Conservation (phyloP, 1,139 yeast genomes). For the Suhomyces maxii region DNA sequence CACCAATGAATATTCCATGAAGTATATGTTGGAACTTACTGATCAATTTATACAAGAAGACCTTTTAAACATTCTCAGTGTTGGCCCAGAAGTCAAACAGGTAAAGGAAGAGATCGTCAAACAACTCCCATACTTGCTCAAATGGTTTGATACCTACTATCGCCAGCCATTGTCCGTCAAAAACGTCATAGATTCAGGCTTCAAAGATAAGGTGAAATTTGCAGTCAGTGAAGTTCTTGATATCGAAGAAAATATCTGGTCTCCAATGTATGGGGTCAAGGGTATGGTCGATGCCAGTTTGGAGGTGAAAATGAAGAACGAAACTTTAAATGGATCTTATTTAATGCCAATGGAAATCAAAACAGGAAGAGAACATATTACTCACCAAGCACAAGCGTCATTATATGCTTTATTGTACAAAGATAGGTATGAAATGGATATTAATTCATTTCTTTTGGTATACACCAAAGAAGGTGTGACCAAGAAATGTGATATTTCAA, state of each 20-base stretch:
- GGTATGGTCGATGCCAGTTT: constrained; percentile 90
- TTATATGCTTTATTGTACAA: constrained; percentile 78
- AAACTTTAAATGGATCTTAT: constrained; percentile 33
- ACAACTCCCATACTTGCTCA: constrained; percentile 58
- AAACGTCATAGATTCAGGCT: constrained; percentile 39
- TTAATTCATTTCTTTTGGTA: constrained; percentile 65
- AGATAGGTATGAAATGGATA: constrained; percentile 73
- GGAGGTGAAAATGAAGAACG: constrained; percentile 49
- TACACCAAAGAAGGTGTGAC: constrained; percentile 67
- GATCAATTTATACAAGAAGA: constrained; percentile 45
- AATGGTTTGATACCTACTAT: constrained; percentile 61
- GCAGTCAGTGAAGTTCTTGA: constrained; percentile 69
- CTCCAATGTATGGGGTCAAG: constrained; percentile 87
- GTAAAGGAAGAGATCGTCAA: constrained; percentile 47
- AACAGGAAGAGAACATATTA: constrained; percentile 67
- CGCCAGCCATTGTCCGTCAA: constrained; percentile 22
- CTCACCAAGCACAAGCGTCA: constrained; percentile 86
- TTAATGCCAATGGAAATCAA: constrained; percentile 86
- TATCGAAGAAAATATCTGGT: constrained; percentile 89
- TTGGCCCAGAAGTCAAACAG: constrained; percentile 51
- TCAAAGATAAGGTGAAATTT: constrained; percentile 37
- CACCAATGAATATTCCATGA: constrained; percentile 40
- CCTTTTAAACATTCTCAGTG: constrained; percentile 55
- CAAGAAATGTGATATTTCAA: constrained; percentile 54
- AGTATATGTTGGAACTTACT: constrained; percentile 45